A percentile compares a stretch with the other conserved stretches of the same genome.
Conservation (phyloP, 495 filamentous ascomycete genomes). For the Aspergillus bridgeri region DNA sequence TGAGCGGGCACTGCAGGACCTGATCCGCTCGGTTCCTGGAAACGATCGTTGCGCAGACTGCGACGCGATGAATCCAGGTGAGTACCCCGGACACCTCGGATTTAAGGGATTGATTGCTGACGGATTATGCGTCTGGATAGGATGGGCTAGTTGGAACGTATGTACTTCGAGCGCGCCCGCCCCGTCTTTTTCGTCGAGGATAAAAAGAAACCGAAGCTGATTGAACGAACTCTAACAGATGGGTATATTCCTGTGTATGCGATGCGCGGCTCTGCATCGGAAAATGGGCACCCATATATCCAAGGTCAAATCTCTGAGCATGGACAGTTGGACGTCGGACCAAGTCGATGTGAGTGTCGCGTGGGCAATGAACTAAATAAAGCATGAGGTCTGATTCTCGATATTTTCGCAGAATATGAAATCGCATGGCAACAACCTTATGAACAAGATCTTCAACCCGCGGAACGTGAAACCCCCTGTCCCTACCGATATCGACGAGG, state of each 20-base stretch:
- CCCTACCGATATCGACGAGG: constrained; percentile 85
- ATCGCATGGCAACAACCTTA: constrained; percentile 76
- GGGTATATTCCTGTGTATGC: constrained; percentile 95
- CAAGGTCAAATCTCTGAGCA: constrained; percentile 95
- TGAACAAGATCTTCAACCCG: constrained; percentile 87
- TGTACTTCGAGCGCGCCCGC: constrained; percentile 30
- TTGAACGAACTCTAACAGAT: constrained; percentile 52
- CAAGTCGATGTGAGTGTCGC: constrained; percentile 78
- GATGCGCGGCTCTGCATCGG: constrained; percentile 91
- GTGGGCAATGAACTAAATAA: not conserved
- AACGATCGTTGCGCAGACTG: constrained; percentile 97
- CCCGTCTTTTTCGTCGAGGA: not conserved
- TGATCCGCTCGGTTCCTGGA: constrained; percentile 81
- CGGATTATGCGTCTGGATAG: constrained; percentile 38
- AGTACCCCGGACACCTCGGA: constrained; percentile 20
- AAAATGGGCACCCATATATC: constrained; percentile 97
- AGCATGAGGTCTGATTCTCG: constrained; percentile 14
- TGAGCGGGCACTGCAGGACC: constrained; percentile 84
- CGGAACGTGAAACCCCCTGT: constrained; percentile 74
- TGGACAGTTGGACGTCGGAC: constrained; percentile 94
- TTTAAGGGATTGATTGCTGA: constrained; percentile 4
- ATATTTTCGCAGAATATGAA: constrained; percentile 71
- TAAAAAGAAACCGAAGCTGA: not conserved
- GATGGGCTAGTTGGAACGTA: constrained; percentile 99
- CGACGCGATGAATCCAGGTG: constrained; percentile 86